Base-by-base conservation (phyloP, 2,329 filamentous ascomycete species). In the Venturia pyrina region DNA sequence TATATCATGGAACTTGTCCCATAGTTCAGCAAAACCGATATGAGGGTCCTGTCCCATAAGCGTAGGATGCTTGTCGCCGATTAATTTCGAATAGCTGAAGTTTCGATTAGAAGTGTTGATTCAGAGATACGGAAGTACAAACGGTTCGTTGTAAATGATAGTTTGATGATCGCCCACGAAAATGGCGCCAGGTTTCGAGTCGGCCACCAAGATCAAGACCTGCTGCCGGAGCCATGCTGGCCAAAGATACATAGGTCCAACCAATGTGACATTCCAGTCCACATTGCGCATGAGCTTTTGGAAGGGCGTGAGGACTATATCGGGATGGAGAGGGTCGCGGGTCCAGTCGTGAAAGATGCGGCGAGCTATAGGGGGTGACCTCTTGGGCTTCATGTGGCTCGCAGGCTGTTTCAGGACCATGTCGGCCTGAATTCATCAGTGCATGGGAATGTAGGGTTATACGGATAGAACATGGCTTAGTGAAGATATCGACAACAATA, bases 181-280 rank as follows among this genome's bases (percentile, higher is more conserved):
- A 28, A 66, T 13, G 34, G 63, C 32, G 61, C 21, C 24, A 21
- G 65, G 65, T 21, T 32, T 24, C 15, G 65, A 61, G n/a, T 66
- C 62, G 5, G 21, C 46, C 43, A 64, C 57, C 11, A 66, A 32
- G 3, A 66, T 19, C 34, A 65, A 21, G 19, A 65, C 62, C 28
- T 48, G 61, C n/a, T 65, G 63, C 15, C 65, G 65, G 28, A 67
- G 63, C 37, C 46, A 50, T 21, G 11, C 11, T 5, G 62, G 48
- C 65, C 65, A 67, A 11, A 8, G 61, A 5, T 34, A 37, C 62
- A 67, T 67, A 15, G 65, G 65, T 3, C 65, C 65, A 19, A 67
- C 34, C 1, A 62, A n/a, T 5, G 46, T 46, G 4, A 19, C 44
- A 3, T 5, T 53, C 65, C 65, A 67, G 28, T 67, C 63, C 8